A percentile compares a stretch with the other conserved stretches of the same genome.
phyloP scores from a whole-genome alignment of 345 rosid genomes.

The Rubroshorea leprosula region DNA sequence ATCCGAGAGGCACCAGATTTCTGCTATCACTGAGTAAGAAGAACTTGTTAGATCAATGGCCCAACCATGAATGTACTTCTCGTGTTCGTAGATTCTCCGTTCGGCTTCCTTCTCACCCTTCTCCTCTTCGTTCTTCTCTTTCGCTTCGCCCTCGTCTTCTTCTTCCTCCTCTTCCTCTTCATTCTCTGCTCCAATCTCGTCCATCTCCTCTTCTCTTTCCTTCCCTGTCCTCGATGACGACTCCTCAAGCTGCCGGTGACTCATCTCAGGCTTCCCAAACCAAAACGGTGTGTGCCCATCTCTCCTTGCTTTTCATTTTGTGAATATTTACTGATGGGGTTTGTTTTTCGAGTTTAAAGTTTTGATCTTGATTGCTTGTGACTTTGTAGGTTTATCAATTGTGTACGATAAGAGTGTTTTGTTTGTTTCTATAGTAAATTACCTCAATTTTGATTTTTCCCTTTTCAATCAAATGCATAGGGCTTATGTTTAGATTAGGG shows the following conservation, averaged over 20 bases:
- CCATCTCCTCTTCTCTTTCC: slow-evolving; percentile 29
- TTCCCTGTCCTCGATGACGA: slow-evolving; percentile 37
- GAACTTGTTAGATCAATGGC: slow-evolving; percentile 9
- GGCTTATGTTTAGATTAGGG: background rate
- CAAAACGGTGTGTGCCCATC: slow-evolving; percentile 39
- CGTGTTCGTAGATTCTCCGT: slow-evolving; percentile 39
- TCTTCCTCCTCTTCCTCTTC: slow-evolving; percentile 35
- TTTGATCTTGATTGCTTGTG: background rate
- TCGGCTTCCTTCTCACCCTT: slow-evolving; percentile 29
- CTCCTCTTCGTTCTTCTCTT: slow-evolving; percentile 34
- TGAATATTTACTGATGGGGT: background rate
- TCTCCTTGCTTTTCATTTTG: background rate
- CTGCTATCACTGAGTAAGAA: slow-evolving; percentile 22
- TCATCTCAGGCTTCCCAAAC: slow-evolving; percentile 32
- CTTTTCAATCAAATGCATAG: background rate
- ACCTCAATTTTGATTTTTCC: background rate
- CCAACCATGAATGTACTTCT: slow-evolving; percentile 12
- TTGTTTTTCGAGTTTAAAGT: background rate
- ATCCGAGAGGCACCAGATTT: slow-evolving; percentile 25
- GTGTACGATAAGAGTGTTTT: too few species aligned
- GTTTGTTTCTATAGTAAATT: background rate
- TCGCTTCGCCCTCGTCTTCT: slow-evolving; percentile 31
- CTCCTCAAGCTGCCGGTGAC: slow-evolving; percentile 26
- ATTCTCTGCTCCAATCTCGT: slow-evolving; percentile 35
- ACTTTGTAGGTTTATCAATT: too few species aligned